Conservation (phyloP, 2,329 filamentous ascomycete genomes). For the Neophaeococcomyces aloes region DNA sequence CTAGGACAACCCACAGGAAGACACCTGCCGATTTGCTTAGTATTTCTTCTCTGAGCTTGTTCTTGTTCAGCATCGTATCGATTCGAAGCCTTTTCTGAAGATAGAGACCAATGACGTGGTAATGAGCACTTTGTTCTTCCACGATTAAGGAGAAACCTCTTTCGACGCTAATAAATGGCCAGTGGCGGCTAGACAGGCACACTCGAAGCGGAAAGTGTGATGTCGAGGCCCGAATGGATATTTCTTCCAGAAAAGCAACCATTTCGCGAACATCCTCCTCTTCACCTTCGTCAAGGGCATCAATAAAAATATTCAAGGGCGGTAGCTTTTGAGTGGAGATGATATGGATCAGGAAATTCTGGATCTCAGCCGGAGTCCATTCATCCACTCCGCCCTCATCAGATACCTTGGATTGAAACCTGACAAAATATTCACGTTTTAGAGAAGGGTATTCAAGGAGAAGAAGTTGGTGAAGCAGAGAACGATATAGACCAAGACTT, state of each 20-base stretch:
- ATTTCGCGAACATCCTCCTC: constrained; percentile 31
- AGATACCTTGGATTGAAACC: no score
- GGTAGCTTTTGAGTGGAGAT: no score
- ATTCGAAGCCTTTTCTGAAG: constrained; percentile 13
- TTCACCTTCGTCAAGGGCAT: constrained; percentile 39
- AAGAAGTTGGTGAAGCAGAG: constrained; percentile 13
- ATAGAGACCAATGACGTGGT: constrained; percentile 27
- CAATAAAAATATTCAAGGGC: constrained; percentile 24
- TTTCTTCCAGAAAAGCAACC: constrained; percentile 27
- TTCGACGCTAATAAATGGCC: constrained; percentile 28
- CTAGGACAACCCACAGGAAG: constrained; percentile 38
- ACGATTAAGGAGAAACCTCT: constrained; percentile 25
- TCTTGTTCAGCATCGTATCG: constrained; percentile 16
- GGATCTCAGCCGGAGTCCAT: no score
- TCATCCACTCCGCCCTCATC: no score
- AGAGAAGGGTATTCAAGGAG: constrained; percentile 7
- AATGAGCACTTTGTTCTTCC: constrained; percentile 27
- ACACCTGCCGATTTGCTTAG: constrained; percentile 30
- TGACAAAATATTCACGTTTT: no score
- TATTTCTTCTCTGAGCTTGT: constrained; percentile 21
- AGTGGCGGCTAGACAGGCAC: constrained; percentile 36
- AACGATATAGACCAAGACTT: constrained; percentile 40
- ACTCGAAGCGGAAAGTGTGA: constrained; percentile 20
- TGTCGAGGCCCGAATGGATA: constrained; percentile 19
- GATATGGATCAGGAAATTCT: no score